Base-by-base conservation (phyloP, 305 asterid species). In the Ilex paraguariensis region DNA sequence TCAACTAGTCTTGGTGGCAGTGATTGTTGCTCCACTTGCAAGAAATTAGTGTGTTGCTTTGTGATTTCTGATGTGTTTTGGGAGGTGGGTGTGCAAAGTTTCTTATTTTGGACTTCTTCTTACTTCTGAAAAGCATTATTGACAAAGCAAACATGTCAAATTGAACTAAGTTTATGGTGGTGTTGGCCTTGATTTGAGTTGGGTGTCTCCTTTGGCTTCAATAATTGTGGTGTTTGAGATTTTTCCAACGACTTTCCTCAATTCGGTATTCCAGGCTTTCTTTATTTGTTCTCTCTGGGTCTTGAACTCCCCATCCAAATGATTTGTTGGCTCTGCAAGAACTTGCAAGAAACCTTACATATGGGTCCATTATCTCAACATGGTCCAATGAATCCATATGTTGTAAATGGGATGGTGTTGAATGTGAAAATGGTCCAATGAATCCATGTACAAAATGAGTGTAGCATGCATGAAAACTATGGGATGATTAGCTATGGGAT, bases 351-450 rank as follows among this genome's bases (percentile, higher is more conserved):
- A 82, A 83, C 57, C 65, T 93, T 51, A 72, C 75, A 54, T 78
- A 81, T 56, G 91, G 90, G 36, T 71, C 86, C n/a, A 60, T 84
- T 50, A 75, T 78, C 66, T 57, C 66, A 10, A 21, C 79, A 31
- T 87, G 97, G 98, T 75, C 80, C 10, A 67, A 52, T 54, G 76
- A 48, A 31, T 69, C 69, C 4, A 66, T 66, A 50, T 92, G 98
- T 75, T 92, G 97, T 68, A 54, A 70, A 62, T 87, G 96, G 97
- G 85, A 87, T 17, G 97, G 98, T 67, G 93, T 92, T 70, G 67
- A 67, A n/a, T 92, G 97, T 67, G 83, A 71, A 42, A 70, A 65
- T 70, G 79, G 57, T 54, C 83, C 68, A 5, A 60, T 36, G 55
- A 51, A 51, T 68, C 79, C 3, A 60, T 64, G 28, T 7, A 61